These are phyloP conservation scores for Colletotrichum sidae DNA, from an alignment of 2,329 filamentous ascomycete species.

Conservation along the genomic window DNA sequence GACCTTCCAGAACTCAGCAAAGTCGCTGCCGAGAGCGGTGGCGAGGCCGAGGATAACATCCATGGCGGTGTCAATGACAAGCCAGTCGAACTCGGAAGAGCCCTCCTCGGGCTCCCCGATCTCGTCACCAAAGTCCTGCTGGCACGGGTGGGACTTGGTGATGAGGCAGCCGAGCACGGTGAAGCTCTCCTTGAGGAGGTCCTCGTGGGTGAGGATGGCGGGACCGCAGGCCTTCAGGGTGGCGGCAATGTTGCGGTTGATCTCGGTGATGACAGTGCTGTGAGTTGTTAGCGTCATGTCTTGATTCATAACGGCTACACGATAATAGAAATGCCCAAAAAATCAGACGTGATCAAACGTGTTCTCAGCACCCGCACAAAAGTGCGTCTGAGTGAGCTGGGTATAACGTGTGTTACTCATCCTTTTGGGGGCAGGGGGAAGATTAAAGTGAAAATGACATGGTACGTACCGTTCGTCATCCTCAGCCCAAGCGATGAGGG, in stretches of 20 bases:
- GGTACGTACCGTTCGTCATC: slow-evolving; percentile 92
- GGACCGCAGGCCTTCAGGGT: slow-evolving; percentile 93
- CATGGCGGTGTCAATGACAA: slow-evolving; percentile 92
- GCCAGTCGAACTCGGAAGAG: slow-evolving; percentile 96
- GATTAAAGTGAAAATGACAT: slow-evolving; percentile 33
- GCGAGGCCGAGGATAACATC: slow-evolving; percentile 90
- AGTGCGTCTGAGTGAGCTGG: slow-evolving; percentile 99
- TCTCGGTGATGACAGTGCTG: slow-evolving; percentile 90
- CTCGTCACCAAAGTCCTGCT: slow-evolving; percentile 87
- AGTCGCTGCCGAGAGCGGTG: slow-evolving; percentile 82
- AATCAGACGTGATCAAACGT: slow-evolving; percentile 61
- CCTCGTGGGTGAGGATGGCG: slow-evolving; percentile 79
- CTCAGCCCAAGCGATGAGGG: slow-evolving; percentile 86
- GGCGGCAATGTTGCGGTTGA: slow-evolving; percentile 92
- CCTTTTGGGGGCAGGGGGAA: slow-evolving; percentile 64
- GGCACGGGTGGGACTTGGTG: slow-evolving; percentile 91
- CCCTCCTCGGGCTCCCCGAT: slow-evolving; percentile 82
- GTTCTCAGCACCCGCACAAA: slow-evolving; percentile 89
- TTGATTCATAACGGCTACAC: slow-evolving; percentile 34
- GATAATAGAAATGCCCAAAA: slow-evolving; percentile 40
- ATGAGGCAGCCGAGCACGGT: slow-evolving; percentile 83
- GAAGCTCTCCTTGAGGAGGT: slow-evolving; percentile 80
- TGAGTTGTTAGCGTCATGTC: slow-evolving; percentile 54
- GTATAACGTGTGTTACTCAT: slow-evolving; percentile 95
- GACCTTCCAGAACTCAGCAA: slow-evolving; percentile 92